Evolutionary conservation across 1,139 yeast species (phyloP), one percentile per base, ranked within the genome.

Genomic region (Sugiyamaella pinicola): DNA sequence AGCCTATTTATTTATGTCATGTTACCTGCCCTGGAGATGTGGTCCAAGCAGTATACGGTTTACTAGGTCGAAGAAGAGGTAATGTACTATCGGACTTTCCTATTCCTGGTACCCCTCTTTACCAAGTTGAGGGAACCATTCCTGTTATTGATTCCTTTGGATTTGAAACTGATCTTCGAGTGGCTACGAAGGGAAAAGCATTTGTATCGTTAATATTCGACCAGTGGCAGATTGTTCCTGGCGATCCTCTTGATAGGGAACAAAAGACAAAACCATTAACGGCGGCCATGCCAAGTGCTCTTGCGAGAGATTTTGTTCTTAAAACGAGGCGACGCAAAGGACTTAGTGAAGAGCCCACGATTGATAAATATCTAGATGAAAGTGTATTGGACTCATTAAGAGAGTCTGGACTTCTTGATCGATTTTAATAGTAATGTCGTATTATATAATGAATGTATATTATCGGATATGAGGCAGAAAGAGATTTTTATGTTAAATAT

Each of bases 111-210:
- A 85, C 98, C 0, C 87, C 82, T 5, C 71, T 91, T 31, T 81
- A 77, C 63, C 76, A 74, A 54, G 73, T 89, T 2, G 72, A 73
- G 51, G 96, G 95, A 0, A 71, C 69, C 47, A 70, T 95, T 2
- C 99, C 99, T 0, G 95, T 88, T 0, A 87, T 93, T 50, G 99
- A 95, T 61, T 85, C 96, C 0, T 74, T 85, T 54, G 99, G 99
- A 0, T 76, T 95, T 47, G 96, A 88, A 65, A 83, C 96, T 0
- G 99, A 93, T 64, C 71, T 93, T 33, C 72, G 96, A 57, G 71
- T 89, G 18, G 81, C 84, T 19, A 82, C 96, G 0, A 83, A 82
- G 57, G 96, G 97, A 3, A 84, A 81, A 61, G 95, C 95, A 0
- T 77, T 82, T 73, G 81, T 90, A 45, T 82, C 81, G 41, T 68